phyloP scores from a whole-genome alignment of 73 alveolate species.

The Diophrys sp. region DNA sequence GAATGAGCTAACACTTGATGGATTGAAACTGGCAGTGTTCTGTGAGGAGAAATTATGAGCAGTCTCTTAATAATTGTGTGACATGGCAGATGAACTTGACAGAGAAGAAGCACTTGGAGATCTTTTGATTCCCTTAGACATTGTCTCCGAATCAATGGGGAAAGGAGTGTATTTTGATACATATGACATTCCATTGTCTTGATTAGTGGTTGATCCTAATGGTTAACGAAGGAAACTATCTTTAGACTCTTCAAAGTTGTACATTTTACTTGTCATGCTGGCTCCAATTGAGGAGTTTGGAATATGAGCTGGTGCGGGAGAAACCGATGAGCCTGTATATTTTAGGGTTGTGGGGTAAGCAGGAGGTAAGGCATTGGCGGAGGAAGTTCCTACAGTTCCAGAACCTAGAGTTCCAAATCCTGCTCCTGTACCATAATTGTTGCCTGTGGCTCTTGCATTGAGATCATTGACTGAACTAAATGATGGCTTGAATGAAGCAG shows the following conservation, averaged over 20 bases:
- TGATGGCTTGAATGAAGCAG: neutral
- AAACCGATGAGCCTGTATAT: too few species aligned
- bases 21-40: neutral
- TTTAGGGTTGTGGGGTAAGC: neutral
- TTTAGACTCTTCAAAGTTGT: too few species aligned
- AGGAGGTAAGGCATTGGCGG: neutral
- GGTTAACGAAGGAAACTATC: too few species aligned
- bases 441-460: neutral
- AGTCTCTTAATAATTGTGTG: neutral
- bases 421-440: neutral
- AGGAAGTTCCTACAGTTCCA: neutral
- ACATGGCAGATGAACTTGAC: neutral
- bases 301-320: too few species aligned
- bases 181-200: too few species aligned
- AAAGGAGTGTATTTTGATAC: neutral
- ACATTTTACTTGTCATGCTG: neutral
- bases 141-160: neutral
- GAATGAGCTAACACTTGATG: neutral
- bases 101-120: conserved; percentile 5
- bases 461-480: neutral
- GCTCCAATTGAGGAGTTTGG: neutral
- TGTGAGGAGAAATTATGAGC: neutral
- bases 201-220: too few species aligned
- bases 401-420: neutral
- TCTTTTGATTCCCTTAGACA: neutral